Evolutionary conservation across 768 basidiomycete species (phyloP).

Genomic region (Collybiopsis luxurians): DNA sequence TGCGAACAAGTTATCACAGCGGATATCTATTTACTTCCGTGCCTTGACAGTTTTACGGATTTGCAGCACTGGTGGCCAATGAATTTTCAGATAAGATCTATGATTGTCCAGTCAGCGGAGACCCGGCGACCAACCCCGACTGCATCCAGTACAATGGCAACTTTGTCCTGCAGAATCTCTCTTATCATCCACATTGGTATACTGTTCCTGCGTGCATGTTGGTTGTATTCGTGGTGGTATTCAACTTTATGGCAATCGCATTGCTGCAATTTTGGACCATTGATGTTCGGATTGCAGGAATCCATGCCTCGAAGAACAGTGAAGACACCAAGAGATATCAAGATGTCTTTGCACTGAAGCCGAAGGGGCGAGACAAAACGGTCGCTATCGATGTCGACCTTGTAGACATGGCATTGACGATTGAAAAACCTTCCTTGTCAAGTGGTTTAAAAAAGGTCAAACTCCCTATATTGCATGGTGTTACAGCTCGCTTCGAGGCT

Average conservation of each 20-base stretch:
- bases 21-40: no score
- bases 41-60: constrained; percentile 9
- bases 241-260: background rate
- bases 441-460: background rate
- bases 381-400: constrained; percentile 3
- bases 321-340: background rate
- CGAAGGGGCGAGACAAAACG: background rate
- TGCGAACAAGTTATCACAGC: no score
- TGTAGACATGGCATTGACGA: background rate
- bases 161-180: constrained; percentile 7
- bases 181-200: constrained; percentile 5
- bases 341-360: background rate
- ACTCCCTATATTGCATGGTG: constrained; percentile 6
- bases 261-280: constrained; percentile 8
- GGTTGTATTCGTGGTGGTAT: constrained; percentile 7
- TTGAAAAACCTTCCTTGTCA: background rate
- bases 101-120: constrained; percentile 8
- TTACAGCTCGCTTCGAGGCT: constrained; percentile 9
- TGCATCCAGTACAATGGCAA: constrained; percentile 9
- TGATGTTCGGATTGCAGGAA: constrained; percentile 4
- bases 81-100: constrained; percentile 9
- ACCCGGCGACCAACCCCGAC: background rate
- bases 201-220: constrained; percentile 8
- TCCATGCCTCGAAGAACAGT: background rate
- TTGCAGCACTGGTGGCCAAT: constrained; percentile 7